These are phyloP conservation scores for Eimeria praecox DNA, from an alignment of 169 alveolate species.

Conservation along the genomic window DNA sequence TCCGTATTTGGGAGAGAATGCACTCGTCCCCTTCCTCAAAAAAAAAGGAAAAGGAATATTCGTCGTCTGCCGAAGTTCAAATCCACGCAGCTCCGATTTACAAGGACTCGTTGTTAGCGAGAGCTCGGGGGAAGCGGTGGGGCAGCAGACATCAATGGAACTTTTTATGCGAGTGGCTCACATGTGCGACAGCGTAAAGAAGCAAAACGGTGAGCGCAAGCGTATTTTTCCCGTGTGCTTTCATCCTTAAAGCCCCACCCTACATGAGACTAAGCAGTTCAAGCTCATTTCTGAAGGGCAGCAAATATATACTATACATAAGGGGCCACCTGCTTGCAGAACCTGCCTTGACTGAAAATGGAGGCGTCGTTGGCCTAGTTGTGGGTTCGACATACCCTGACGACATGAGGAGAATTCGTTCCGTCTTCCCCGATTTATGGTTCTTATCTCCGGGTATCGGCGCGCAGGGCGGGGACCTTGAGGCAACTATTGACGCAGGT, in stretches of 20 bases:
- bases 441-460: slow-evolving; percentile 87
- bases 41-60: slow-evolving; percentile 82
- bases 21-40: slow-evolving; percentile 83
- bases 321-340: slow-evolving; percentile 9
- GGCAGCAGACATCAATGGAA: not conserved
- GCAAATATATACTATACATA: not conserved
- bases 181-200: slow-evolving; percentile 50
- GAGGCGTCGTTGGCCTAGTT: slow-evolving; percentile 81
- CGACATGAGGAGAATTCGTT: slow-evolving; percentile 83
- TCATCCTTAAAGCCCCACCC: too few species aligned
- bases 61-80: slow-evolving; percentile 86
- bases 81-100: slow-evolving; percentile 83
- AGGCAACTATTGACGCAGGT: slow-evolving; percentile 81
- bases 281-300: not conserved
- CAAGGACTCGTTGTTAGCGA: slow-evolving; percentile 78
- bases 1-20: slow-evolving; percentile 86
- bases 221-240: not conserved
- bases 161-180: slow-evolving; percentile 81
- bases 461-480: slow-evolving; percentile 88
- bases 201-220: not conserved
- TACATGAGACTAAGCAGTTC: not conserved
- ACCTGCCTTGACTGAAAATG: slow-evolving; percentile 37
- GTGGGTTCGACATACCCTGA: slow-evolving; percentile 87
- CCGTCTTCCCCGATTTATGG: slow-evolving; percentile 83
- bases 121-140: not conserved